A percentile compares a stretch with the other conserved stretches of the same genome.
Conservation (phyloP, 2,329 filamentous ascomycete genomes). For the Hypoxylon sp. region DNA sequence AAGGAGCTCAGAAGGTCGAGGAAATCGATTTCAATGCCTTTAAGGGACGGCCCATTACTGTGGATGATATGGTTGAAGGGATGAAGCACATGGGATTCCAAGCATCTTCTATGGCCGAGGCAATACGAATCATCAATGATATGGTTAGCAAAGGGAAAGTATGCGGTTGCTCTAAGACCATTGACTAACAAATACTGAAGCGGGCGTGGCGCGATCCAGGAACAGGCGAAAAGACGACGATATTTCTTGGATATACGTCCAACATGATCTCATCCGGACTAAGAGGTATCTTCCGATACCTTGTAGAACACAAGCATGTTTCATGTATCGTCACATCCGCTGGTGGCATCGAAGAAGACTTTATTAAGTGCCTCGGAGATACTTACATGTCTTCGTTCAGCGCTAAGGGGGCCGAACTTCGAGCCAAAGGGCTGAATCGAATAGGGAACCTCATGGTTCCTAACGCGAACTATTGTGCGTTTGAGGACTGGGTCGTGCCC, state of each 20-base stretch:
- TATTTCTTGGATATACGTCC: slow-evolving; percentile 97
- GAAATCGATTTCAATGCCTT: slow-evolving; percentile 94
- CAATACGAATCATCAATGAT: slow-evolving; percentile 90
- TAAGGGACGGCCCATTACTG: slow-evolving; percentile 80
- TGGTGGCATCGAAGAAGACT: slow-evolving; percentile 94
- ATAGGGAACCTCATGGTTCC: slow-evolving; percentile 97
- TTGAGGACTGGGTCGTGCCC: slow-evolving; percentile 97
- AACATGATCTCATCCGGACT: slow-evolving; percentile 98
- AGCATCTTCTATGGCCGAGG: slow-evolving; percentile 79
- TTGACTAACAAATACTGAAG: slow-evolving; percentile 56
- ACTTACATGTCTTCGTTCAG: slow-evolving; percentile 93
- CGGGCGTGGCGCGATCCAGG: slow-evolving; percentile 85
- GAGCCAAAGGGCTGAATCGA: slow-evolving; percentile 89
- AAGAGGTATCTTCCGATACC: slow-evolving; percentile 89
- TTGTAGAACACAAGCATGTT: slow-evolving; percentile 92
- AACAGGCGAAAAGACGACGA: slow-evolving; percentile 83
- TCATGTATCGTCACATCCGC: slow-evolving; percentile 95
- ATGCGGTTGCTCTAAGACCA: slow-evolving; percentile 36
- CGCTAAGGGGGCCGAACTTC: slow-evolving; percentile 80
- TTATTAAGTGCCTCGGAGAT: slow-evolving; percentile 96
- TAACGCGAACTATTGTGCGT: slow-evolving; percentile 96
- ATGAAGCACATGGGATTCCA: slow-evolving; percentile 92
- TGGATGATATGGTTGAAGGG: slow-evolving; percentile 82
- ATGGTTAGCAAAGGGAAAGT: slow-evolving; percentile 74
- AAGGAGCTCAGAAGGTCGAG: slow-evolving; percentile 82